Percentiles rank a stretch among this genome's conserved stretches.
Evolutionary conservation across 2,329 filamentous ascomycete genomes (phyloP).

Genomic region (Colletotrichum scovillei): DNA sequence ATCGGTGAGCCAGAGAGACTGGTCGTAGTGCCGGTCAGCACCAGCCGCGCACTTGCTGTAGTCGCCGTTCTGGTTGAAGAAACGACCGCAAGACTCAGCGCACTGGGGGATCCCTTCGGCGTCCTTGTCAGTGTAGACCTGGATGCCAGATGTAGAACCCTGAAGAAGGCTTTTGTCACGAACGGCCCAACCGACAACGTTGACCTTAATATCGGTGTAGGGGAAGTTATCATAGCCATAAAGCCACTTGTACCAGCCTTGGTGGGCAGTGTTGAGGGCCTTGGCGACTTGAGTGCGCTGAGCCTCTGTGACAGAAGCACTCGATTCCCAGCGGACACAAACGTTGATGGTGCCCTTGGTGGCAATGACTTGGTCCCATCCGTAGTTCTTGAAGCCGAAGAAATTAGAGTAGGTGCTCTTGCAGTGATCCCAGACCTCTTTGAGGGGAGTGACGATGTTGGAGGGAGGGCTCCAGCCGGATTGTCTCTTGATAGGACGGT

Average conservation of each 20-base stretch:
- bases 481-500: constrained; percentile 43
- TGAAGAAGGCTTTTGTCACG: constrained; percentile 49
- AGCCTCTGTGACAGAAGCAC: constrained; percentile 47
- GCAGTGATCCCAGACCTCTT: constrained; percentile 46
- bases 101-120: constrained; percentile 54
- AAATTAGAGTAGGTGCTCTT: constrained; percentile 41
- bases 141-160: constrained; percentile 49
- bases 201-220: constrained; percentile 49
- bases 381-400: constrained; percentile 46
- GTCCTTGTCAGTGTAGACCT: constrained; percentile 56
- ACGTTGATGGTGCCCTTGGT: constrained; percentile 46
- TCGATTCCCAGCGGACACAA: constrained; percentile 59
- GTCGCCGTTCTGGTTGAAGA: constrained; percentile 56
- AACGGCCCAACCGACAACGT: constrained; percentile 57
- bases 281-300: constrained; percentile 50
- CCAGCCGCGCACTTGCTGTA: constrained; percentile 53
- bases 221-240: constrained; percentile 58
- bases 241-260: constrained; percentile 55
- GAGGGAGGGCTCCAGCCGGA: constrained; percentile 44
- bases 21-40: constrained; percentile 54
- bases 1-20: constrained; percentile 60
- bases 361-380: constrained; percentile 48
- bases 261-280: constrained; percentile 48
- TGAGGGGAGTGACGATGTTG: constrained; percentile 40
- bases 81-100: constrained; percentile 52